Base-by-base conservation (phyloP, 306 rosid genomes). In the Rosa multiflora region DNA sequence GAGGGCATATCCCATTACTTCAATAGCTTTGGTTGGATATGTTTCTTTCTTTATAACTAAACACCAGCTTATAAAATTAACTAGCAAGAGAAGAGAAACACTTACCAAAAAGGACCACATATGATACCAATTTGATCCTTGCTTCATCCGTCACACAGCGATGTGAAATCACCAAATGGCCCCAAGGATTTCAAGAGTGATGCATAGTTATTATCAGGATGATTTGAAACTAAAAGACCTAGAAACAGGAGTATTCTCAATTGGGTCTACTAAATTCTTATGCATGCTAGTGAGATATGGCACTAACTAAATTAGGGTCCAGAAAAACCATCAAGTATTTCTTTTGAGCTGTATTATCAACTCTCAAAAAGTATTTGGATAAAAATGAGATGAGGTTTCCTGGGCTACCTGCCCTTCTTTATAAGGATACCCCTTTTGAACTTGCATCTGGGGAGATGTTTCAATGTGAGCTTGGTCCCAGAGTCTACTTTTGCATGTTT, bases 391-490 rank as follows among this genome's bases (percentile, higher is more conserved):
- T 20, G 79, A 63, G 32, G 70, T 37, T 32, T 23, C 61, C 52
- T 32, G 79, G 68, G 79, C 79, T 18, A 5, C 77, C 69, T 59
- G 44, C 58, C 79, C 79, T 67, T 67, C 72, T 67, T 67, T 67
- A 67, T 0, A 39, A 67, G 71, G 71, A 67, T 67, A 67, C 26
- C 13, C 69, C 48, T 23, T 39, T 62, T 17, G 40, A 61, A 32
- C 13, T 46, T 76, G 59, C 61, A 44, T 18, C 32, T 47, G 61
- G 72, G 72, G 58, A 61, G 79, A 47, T 63, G 67, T n/a, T 63
- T 76, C 79, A 29, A 46, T 37, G 48, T 17, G 72, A 67, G 26
- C 56, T 59, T 76, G 79, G 72, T 11, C 62, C 79, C 79, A 32
- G 21, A 32, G 44, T 61, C 15, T 59, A 40, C 71, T 21, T 63